Base-by-base conservation (phyloP, 345 rosid species). In the rapeseed (Brassica napus) region DNA sequence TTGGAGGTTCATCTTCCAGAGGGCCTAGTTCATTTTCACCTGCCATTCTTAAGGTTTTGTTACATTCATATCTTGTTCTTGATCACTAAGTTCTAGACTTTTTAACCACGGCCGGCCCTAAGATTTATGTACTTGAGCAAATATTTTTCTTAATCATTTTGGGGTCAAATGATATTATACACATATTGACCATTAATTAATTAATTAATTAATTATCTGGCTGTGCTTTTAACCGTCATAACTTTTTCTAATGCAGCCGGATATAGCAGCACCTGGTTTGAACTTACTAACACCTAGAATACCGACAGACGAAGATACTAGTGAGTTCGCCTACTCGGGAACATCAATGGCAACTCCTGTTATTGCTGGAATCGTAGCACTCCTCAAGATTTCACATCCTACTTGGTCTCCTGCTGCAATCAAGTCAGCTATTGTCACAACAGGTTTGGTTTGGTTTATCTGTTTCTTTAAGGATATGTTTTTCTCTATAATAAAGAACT, bases 331-430 rank as follows among this genome's bases (percentile, higher is more conserved):
- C 14, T 77, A 81, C 66, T 54, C 91, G 4, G 91, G 91, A 54
- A 87, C 93, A 69, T 89, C 93, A 54, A 86, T 87, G 93, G 76
- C 93, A 14, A 78, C 91, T 67, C 93, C 93, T 61, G 86, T 85
- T 8, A 67, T 84, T 14, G 78, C 93, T 1, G 93, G 89, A 72
- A 79, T 79, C 63, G 73, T 71, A n/a, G 82, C 77, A 52, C 77
- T 72, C 30, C 82, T 79, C 54, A 79, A 79, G 72, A 39, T 28
- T 28, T 10, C 79, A 21, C 88, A 85, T 68, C 93, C 87, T 5
- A 64, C 75, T 55, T 89, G 91, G 93, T 87, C 89, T 34, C 93
- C 89, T 1, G 93, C 88, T 24, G 87, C 89, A 12, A 78, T 89
- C 24, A 87, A 80, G 80, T 89, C 91, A 12, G 86, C 91, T 14